Evolutionary conservation across 169 alveolate species (phyloP).

Genomic region (Babesia ovis): DNA sequence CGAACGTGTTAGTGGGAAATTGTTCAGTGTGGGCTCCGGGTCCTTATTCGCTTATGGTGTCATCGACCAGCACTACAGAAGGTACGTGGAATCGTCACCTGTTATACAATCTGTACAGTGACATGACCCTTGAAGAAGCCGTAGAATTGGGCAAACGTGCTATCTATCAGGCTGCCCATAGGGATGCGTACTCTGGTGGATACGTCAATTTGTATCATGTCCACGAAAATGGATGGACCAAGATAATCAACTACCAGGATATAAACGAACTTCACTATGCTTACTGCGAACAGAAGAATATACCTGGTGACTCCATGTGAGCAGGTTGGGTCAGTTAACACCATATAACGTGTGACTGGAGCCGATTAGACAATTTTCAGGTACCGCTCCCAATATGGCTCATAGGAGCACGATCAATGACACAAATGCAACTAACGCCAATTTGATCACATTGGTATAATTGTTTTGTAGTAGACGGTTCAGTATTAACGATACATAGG

Average conservation of each 20-base stretch:
- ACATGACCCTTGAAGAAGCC: constrained; percentile 94
- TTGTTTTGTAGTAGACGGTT: too few relatives aligned
- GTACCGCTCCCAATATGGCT: too few relatives aligned
- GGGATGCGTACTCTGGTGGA: constrained; percentile 99
- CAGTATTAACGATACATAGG: too few relatives aligned
- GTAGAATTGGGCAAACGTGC: constrained; percentile 97
- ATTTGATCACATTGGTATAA: too few relatives aligned
- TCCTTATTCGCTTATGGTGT: constrained; percentile 98
- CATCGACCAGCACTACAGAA: constrained; percentile 90
- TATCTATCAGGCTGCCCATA: constrained; percentile 97
- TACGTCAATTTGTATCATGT: constrained; percentile 94
- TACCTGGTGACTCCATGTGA: constrained; percentile 47
- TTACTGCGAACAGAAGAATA: constrained; percentile 79
- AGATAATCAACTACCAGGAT: constrained; percentile 89
- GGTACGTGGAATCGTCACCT: constrained; percentile 10
- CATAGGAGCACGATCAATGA: too few relatives aligned
- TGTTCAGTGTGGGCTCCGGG: constrained; percentile 97
- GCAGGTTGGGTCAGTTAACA: not conserved
- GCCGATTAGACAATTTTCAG: too few relatives aligned
- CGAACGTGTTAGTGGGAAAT: constrained; percentile 86
- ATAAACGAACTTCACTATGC: constrained; percentile 87
- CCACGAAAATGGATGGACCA: constrained; percentile 91
- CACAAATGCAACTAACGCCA: too few relatives aligned
- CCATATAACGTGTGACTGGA: too few relatives aligned
- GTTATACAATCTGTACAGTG: constrained; percentile 58